phyloP scores from a whole-genome alignment of 805 yeast genomes.

The Yarrowia alimentaria region DNA sequence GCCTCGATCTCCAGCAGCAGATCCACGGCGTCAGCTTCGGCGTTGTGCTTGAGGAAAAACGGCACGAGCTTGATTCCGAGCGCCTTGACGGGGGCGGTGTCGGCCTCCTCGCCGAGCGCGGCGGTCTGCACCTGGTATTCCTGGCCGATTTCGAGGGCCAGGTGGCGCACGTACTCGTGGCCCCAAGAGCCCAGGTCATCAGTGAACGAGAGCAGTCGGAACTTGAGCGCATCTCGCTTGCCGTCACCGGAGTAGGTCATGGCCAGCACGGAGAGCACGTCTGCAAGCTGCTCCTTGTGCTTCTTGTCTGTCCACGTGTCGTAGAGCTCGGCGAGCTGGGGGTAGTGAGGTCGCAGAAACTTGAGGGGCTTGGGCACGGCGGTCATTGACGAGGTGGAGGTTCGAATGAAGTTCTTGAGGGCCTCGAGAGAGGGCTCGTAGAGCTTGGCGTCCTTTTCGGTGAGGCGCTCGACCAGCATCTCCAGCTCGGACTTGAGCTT shows the following conservation, averaged over 20 bases:
- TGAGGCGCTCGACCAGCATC: slow-evolving; percentile 74
- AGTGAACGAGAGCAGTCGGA: slow-evolving; percentile 62
- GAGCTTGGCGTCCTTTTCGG: slow-evolving; percentile 44
- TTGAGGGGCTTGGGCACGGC: slow-evolving; percentile 99
- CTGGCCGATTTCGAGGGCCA: slow-evolving; percentile 93
- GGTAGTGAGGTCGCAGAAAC: slow-evolving; percentile 85
- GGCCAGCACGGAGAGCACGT: slow-evolving; percentile 85
- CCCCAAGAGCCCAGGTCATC: slow-evolving; percentile 85
- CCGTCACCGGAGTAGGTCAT: slow-evolving; percentile 89
- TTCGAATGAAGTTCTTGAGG: slow-evolving; percentile 75
- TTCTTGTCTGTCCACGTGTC: slow-evolving; percentile 58
- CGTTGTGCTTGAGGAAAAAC: slow-evolving; percentile 87
- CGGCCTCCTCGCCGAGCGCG: slow-evolving; percentile 36
- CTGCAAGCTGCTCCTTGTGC: slow-evolving; percentile 63
- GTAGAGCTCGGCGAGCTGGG: slow-evolving; percentile 61
- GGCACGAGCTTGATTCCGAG: slow-evolving; percentile 80
- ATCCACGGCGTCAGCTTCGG: slow-evolving; percentile 98
- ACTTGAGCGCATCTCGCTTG: slow-evolving; percentile 73
- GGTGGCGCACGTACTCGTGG: slow-evolving; percentile 94
- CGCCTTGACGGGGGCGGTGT: too few species aligned
- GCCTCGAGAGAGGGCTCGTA: slow-evolving; percentile 63
- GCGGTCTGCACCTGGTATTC: slow-evolving; percentile 46
- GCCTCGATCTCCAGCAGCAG: slow-evolving; percentile 83
- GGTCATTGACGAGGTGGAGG: slow-evolving; percentile 97
- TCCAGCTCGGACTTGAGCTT: slow-evolving; percentile 85